Conservation (phyloP, 495 filamentous ascomycete species). For the Talaromyces nanjingensis region DNA sequence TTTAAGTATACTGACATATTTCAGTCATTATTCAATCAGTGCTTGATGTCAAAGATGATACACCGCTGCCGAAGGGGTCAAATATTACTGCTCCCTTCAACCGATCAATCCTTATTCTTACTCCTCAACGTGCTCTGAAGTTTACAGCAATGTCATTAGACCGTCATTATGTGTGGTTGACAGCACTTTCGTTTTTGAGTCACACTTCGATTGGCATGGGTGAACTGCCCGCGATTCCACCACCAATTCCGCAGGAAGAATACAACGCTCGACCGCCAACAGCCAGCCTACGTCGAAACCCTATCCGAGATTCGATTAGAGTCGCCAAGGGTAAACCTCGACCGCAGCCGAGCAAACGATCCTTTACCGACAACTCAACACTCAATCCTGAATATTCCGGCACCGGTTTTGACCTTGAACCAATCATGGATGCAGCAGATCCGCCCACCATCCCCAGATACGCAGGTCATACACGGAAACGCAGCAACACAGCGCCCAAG, state of each 20-base stretch:
- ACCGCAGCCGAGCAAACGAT: constrained; percentile 37
- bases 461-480: constrained; percentile 67
- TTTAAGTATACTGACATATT: background rate
- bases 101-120: constrained; percentile 90
- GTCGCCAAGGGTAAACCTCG: constrained; percentile 74
- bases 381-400: constrained; percentile 30
- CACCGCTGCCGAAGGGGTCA: constrained; percentile 70
- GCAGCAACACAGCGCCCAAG: constrained; percentile 74
- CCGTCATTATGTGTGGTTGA: constrained; percentile 92
- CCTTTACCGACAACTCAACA: constrained; percentile 26
- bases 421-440: constrained; percentile 52
- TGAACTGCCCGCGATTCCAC: constrained; percentile 47
- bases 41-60: constrained; percentile 92
- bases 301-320: constrained; percentile 85
- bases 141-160: constrained; percentile 81
- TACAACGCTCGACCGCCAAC: constrained; percentile 29
- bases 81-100: constrained; percentile 59
- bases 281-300: constrained; percentile 46
- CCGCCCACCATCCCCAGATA: constrained; percentile 78
- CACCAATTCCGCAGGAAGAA: constrained; percentile 48
- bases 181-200: constrained; percentile 85
- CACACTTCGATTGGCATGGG: constrained; percentile 72
- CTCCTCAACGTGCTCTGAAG: constrained; percentile 88
- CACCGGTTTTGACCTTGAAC: constrained; percentile 16
- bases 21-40: constrained; percentile 93